Base-by-base conservation (phyloP, 345 rosid genomes). In the Streptanthus diversifolius region DNA sequence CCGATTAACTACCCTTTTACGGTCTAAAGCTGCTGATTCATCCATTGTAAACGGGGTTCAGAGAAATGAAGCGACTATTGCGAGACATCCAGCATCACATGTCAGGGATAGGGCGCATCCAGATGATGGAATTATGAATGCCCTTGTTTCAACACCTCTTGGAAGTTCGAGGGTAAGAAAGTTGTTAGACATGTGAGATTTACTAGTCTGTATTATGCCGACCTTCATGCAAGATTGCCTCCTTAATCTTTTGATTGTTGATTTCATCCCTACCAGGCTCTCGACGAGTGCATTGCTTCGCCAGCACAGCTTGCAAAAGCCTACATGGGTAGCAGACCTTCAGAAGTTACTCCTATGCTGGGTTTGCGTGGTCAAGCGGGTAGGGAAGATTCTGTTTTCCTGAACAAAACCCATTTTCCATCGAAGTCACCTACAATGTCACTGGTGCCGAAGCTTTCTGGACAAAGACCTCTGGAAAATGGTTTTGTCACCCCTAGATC, bases 271-370 rank as follows among this genome's bases (percentile, higher is more conserved):
- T 49, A 29, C 40, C 86, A 95, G 99, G 92, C 85, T 54, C 73
- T 80, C 58, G 88, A 81, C 37, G 92, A 87, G 80, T 83, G 91
- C 71, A 79, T 78, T 77, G 88, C 87, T 54, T 86, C 96, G 47
- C 98, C 99, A 64, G 88, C 91, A 47, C 95, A 90, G 88, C 96
- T 95, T 81, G 98, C 99, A 76, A 92, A 85, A 82, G 93, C 90
- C 67, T 95, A 86, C 87, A 95, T 92, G 98, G 91, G 88, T 48
- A 83, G 86, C 76, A 85, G 93, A 83, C 86, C 91, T 53, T 85
- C 92, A 43, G 88, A 85, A 79, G 84, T 85, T 59, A 84, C 90
- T 40, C 83, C 90, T 70, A 79, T 53, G 73, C 75, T 82, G 41
- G 82, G 81, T 29, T 71, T 79, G 48, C 83, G 79, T 18, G 72